Evolutionary conservation across 1,139 yeast genomes (phyloP), one percentile per base, ranked within the genome.

Genomic region (Diutina catenulata): DNA sequence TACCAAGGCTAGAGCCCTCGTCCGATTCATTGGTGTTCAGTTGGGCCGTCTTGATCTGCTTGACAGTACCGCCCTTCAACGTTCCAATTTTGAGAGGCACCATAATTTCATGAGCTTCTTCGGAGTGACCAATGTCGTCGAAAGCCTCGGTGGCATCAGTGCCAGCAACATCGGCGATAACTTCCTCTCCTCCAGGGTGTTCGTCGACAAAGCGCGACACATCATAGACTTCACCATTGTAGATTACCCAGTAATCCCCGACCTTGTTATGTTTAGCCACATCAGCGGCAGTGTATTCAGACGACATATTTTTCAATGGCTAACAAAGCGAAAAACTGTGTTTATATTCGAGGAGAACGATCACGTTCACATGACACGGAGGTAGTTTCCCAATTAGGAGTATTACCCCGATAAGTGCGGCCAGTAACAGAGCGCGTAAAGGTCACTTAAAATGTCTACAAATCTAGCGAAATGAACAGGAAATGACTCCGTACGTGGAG

Each of bases 131-230:
- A 53, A 91, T 88, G 56, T 91, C 98, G 45, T 84, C 87, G 55
- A 91, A 91, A 26, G 94, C 88, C 49, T 79, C 91, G 37, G 98
- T 88, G 43, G 95, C 94, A 59, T 93, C 98, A 41, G 70, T 68
- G 47, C 98, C 98, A 43, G 91, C 97, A 50, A 78, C 74, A 55
- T 93, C 98, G 40, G 80, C 63, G 49, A 91, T 71, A 38, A 91
- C 95, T 61, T 93, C 98, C 61, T 87, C 97, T 55, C 99, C 99
- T 67, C 99, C 99, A 44, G 95, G 95, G 64, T 91, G 99, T 66
- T 91, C 97, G 53, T 88, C 96, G 43, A 88, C 62, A 60, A 88
- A 91, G 47, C 68, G 64, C 40, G 94, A 64, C 45, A 83, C 77
- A 59, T 91, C 87, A 62, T 88, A 91, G 40, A 91, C 97, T 54